Conservation (phyloP, 2,329 filamentous ascomycete species). For the Dactylella cylindrospora region DNA sequence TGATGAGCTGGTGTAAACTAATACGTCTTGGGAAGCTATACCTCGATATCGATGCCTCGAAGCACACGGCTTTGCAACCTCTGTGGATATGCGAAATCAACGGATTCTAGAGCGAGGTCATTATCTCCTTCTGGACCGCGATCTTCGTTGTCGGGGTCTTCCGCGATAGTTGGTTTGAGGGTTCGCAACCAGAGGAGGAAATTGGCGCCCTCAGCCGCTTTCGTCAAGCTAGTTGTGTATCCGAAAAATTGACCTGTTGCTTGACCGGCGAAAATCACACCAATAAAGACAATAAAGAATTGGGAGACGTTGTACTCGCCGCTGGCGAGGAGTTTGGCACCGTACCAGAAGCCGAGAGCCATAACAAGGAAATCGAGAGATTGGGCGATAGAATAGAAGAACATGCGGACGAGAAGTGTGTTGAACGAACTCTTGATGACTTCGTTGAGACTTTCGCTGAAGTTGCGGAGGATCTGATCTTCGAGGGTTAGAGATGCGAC, state of each 20-base stretch:
- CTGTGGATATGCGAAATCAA: slow-evolving; percentile 55
- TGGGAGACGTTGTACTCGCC: slow-evolving; percentile 61
- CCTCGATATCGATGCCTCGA: slow-evolving; percentile 54
- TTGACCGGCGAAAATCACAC: slow-evolving; percentile 34
- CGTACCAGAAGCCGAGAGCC: slow-evolving; percentile 66
- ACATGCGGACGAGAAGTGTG: slow-evolving; percentile 26
- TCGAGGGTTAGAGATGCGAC: slow-evolving; percentile 58
- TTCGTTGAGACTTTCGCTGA: slow-evolving; percentile 20
- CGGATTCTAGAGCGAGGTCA: slow-evolving; percentile 51
- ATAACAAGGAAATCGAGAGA: slow-evolving; percentile 63
- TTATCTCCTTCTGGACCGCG: slow-evolving; percentile 47
- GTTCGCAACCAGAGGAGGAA: slow-evolving; percentile 51
- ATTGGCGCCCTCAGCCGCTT: slow-evolving; percentile 43
- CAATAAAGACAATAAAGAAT: slow-evolving; percentile 59
- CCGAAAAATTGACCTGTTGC: slow-evolving; percentile 39
- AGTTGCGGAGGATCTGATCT: slow-evolving; percentile 50
- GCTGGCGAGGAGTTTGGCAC: slow-evolving; percentile 59
- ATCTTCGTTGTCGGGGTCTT: slow-evolving; percentile 46
- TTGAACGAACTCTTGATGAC: slow-evolving; percentile 29
- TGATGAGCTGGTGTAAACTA: neutral
- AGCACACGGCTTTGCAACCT: slow-evolving; percentile 54
- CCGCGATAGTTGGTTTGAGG: slow-evolving; percentile 47
- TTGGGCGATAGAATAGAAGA: slow-evolving; percentile 62
- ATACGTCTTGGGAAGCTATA: slow-evolving; percentile 21
- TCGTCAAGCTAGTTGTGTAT: slow-evolving; percentile 31